Base-by-base conservation (phyloP, 2,329 filamentous ascomycete genomes). In the Epichloe glyceriae region DNA sequence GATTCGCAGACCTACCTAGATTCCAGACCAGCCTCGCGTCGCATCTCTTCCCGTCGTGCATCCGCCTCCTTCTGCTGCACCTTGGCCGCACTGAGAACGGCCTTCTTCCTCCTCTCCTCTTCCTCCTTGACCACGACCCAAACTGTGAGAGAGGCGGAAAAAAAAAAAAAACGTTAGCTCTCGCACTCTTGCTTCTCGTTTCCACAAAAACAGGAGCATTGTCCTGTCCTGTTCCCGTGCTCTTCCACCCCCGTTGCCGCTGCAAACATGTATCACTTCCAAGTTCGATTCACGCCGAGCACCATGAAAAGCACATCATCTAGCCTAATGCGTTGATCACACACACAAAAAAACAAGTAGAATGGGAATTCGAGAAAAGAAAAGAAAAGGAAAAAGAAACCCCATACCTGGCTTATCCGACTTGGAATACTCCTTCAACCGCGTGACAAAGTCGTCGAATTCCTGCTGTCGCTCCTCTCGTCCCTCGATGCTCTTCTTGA, bases 391-490 rank as follows among this genome's bases (percentile, higher is more conserved):
- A 30, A 19, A 39, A 33, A 12, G 15, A 45, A 19, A 33, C 47
- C 72, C 72, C 84, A 54, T 75, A 95, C 89, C 95, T 42, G 87
- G 87, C 71, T 91, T 95, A 63, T 95, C 85, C 14, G 85, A 93
- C 71, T 90, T 94, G 26, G 88, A 86, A 66, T 90, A 88, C 60
- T 91, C 80, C 74, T 95, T 96, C 64, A 98, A 69, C 60, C 83
- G 82, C 46, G 64, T 77, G 30, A 96, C 86, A 62, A 95, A 97
- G 51, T 89, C 79, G 63, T 96, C 86, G 60, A 95, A 95, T 53
- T 96, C 89, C 67, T 90, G 78, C 62, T 93, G 81, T 53, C 79
- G 79, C 64, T 85, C 80, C 52, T 84, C 75, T 17, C 88, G 79
- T 52, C 83, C 79, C 67, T 90, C 89, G n/a, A 95, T 72, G 55